A percentile compares a stretch with the other conserved stretches of the same genome.
Conservation (phyloP, 176 grass and related monocot species). For the Lolium multiflorum region DNA sequence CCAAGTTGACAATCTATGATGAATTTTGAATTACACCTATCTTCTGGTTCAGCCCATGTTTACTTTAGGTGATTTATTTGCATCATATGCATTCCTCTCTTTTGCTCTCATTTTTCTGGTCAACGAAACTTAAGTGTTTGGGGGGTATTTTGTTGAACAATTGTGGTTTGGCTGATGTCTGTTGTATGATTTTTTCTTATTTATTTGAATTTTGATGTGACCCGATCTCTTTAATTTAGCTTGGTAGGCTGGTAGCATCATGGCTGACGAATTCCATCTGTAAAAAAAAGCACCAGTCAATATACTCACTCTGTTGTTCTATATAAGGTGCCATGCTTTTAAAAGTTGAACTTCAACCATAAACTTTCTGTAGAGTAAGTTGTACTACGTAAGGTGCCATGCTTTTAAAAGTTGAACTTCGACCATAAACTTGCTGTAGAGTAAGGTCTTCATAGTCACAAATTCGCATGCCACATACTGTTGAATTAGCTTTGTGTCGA, state of each 20-base stretch:
- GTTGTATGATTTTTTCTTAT: not conserved
- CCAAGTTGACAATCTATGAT: slow-evolving; percentile 20
- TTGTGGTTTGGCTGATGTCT: not conserved
- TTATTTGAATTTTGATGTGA: slow-evolving; percentile 9
- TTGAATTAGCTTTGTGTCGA: not conserved
- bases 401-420: no score
- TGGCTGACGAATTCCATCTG: not conserved
- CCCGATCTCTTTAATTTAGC: not conserved
- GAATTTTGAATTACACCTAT: slow-evolving; percentile 12
- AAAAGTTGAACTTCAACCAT: no score
- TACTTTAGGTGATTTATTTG: not conserved
- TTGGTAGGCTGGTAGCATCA: not conserved
- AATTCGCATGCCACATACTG: not conserved
- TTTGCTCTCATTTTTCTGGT: slow-evolving; percentile 1
- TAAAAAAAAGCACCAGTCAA: not conserved
- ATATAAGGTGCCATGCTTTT: not conserved
- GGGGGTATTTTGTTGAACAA: not conserved
- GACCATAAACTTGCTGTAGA: no score
- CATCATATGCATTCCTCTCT: not conserved
- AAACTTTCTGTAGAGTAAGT: no score
- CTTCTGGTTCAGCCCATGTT: slow-evolving; percentile 31
- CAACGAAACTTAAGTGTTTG: slow-evolving; percentile 3
- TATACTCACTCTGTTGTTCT: not conserved
- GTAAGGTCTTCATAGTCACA: slow-evolving; percentile 8
- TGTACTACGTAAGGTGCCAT: no score